A percentile compares a stretch with the other conserved stretches of the same genome.
These are phyloP conservation scores for Penicillium daleae DNA, from an alignment of 495 filamentous ascomycete species.

Conservation along the genomic window DNA sequence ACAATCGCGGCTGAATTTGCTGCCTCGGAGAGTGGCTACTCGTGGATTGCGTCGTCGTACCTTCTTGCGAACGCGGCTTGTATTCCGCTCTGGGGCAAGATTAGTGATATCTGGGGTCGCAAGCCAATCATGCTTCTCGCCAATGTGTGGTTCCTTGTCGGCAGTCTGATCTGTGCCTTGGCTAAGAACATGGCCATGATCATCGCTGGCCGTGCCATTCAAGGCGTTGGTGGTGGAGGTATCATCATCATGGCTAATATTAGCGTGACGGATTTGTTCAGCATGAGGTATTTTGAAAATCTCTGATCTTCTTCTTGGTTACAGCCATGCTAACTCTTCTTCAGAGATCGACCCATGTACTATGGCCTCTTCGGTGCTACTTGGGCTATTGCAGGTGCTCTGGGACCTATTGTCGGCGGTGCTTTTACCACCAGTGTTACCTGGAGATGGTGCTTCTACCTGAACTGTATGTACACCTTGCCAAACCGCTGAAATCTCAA, in stretches of 20 bases:
- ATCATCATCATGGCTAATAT: slow-evolving; percentile 82
- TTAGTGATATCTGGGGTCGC: slow-evolving; percentile 84
- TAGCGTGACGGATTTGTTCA: slow-evolving; percentile 79
- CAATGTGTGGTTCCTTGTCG: slow-evolving; percentile 74
- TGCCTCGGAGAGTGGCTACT: slow-evolving; percentile 66
- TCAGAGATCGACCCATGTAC: slow-evolving; percentile 64
- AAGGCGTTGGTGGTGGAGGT: slow-evolving; percentile 85
- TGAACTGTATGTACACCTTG: slow-evolving; percentile 55
- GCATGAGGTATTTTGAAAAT: slow-evolving; percentile 56
- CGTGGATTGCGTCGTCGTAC: slow-evolving; percentile 77
- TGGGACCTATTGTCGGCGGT: slow-evolving; percentile 78
- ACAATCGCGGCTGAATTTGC: slow-evolving; percentile 66
- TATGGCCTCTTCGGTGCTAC: slow-evolving; percentile 67
- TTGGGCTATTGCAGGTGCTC: slow-evolving; percentile 74
- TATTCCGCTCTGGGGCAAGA: slow-evolving; percentile 79
- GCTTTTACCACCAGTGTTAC: slow-evolving; percentile 67
- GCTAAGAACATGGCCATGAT: slow-evolving; percentile 72
- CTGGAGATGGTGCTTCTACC: slow-evolving; percentile 68
- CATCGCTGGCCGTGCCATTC: slow-evolving; percentile 73
- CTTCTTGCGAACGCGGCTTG: slow-evolving; percentile 69
- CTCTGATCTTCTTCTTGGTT: neutral
- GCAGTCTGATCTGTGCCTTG: slow-evolving; percentile 71
- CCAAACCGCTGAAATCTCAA: neutral
- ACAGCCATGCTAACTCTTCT: slow-evolving; percentile 20
- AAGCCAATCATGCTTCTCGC: slow-evolving; percentile 78